Percentiles rank a stretch among this genome's conserved stretches.
Evolutionary conservation across 768 basidiomycete genomes (phyloP).

Genomic region (Suillus tomentosus): DNA sequence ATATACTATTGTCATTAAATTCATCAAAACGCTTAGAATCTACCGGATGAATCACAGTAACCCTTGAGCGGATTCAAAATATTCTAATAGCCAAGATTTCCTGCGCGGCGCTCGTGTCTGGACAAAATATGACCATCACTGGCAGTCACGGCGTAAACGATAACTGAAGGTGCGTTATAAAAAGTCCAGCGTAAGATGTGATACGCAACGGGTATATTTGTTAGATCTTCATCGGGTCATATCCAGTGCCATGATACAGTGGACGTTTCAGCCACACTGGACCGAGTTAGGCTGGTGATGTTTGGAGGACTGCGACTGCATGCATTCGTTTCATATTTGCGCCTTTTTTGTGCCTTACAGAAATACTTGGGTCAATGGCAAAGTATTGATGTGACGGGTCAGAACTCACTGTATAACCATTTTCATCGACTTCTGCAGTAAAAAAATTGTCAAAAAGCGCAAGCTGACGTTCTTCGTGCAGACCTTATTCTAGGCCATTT

Average conservation of each 20-base stretch:
- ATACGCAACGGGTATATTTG: neutral
- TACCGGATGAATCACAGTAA: neutral
- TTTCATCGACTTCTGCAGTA: slow-evolving; percentile 42
- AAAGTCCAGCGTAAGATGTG: neutral
- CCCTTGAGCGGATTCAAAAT: neutral
- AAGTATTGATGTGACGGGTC: neutral
- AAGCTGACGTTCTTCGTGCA: slow-evolving; percentile 51
- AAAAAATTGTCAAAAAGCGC: slow-evolving; percentile 62
- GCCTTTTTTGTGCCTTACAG: slow-evolving; percentile 26
- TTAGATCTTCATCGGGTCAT: neutral
- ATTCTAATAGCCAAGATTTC: neutral
- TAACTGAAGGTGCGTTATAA: neutral
- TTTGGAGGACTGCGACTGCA: slow-evolving; percentile 21
- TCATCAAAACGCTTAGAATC: neutral
- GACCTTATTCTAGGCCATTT: slow-evolving; percentile 40
- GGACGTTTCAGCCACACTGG: slow-evolving; percentile 27
- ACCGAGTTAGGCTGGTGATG: slow-evolving; percentile 3
- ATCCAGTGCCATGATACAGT: slow-evolving; percentile 15
- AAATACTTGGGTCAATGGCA: slow-evolving; percentile 14
- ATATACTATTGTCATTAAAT: no score
- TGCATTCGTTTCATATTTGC: slow-evolving; percentile 31
- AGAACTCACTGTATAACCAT: slow-evolving; percentile 27
- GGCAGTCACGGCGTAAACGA: neutral
- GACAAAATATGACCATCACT: neutral
- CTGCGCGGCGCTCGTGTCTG: neutral